Evolutionary conservation across 2,329 filamentous ascomycete species (phyloP).

Genomic region (Fusarium protoensiforme): DNA sequence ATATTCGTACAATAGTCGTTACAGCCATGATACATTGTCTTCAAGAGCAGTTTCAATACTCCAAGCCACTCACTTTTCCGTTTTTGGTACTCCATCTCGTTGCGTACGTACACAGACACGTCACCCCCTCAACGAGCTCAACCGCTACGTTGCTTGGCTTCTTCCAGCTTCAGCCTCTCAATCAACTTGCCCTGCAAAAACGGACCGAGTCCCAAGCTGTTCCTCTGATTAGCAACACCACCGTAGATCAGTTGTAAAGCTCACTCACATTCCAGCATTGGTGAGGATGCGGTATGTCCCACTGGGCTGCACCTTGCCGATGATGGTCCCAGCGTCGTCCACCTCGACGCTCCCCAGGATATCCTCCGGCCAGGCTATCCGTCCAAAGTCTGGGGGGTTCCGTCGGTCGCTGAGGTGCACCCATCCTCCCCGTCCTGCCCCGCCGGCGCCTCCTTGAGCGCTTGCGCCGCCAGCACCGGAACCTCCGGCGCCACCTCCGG

Average conservation of each 20-base stretch:
- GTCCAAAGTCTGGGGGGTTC: slow-evolving; percentile 73
- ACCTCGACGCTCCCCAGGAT: slow-evolving; percentile 77
- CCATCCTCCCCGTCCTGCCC: slow-evolving; percentile 69
- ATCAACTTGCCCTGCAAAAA: slow-evolving; percentile 66
- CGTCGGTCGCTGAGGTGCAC: slow-evolving; percentile 73
- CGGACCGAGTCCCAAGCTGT: slow-evolving; percentile 47
- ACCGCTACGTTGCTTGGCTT: slow-evolving; percentile 50
- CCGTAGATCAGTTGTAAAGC: neutral
- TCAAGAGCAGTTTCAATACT: neutral
- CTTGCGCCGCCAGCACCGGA: slow-evolving; percentile 66
- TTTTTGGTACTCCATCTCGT: neutral
- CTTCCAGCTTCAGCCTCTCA: slow-evolving; percentile 63
- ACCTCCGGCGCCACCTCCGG: slow-evolving; percentile 53
- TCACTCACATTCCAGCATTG: slow-evolving; percentile 74
- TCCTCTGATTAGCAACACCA: slow-evolving; percentile 30
- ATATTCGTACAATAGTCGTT: slow-evolving; percentile 7
- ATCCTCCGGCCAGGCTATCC: slow-evolving; percentile 77
- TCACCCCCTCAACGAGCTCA: slow-evolving; percentile 27
- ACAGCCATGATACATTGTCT: slow-evolving; percentile 17
- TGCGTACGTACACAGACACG: neutral
- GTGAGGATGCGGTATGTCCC: slow-evolving; percentile 74
- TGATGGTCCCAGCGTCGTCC: slow-evolving; percentile 65
- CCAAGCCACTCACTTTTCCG: neutral
- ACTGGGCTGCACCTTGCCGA: slow-evolving; percentile 68
- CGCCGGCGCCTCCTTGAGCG: slow-evolving; percentile 70